phyloP scores from a whole-genome alignment of 768 basidiomycete genomes.

The Chiua virens region DNA sequence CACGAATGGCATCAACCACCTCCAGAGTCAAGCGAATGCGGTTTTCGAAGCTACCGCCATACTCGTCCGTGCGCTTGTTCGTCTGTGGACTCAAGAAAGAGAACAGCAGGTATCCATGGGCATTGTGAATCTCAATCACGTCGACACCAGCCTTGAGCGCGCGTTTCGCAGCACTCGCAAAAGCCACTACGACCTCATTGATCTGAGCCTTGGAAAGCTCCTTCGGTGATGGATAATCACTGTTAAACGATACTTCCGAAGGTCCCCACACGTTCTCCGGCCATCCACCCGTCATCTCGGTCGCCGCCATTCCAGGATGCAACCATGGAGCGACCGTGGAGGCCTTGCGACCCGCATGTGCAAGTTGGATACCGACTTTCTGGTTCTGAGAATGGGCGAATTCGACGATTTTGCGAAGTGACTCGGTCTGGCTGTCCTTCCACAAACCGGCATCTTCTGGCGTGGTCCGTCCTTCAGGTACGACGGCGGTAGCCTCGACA shows the following conservation, averaged over 20 bases:
- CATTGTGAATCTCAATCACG: no score
- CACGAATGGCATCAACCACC: constrained; percentile 62
- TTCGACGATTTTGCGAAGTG: constrained; percentile 53
- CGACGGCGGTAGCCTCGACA: constrained; percentile 65
- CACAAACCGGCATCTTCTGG: constrained; percentile 67
- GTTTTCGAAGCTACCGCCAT: constrained; percentile 73
- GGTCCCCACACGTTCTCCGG: constrained; percentile 58
- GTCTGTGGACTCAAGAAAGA: constrained; percentile 58
- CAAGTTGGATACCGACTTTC: constrained; percentile 73
- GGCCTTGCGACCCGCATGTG: constrained; percentile 77
- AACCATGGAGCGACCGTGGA: constrained; percentile 66
- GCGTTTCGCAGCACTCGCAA: constrained; percentile 48
- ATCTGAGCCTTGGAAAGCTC: constrained; percentile 60
- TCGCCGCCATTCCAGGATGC: constrained; percentile 32
- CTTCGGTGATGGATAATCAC: constrained; percentile 50
- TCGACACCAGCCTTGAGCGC: constrained; percentile 61
- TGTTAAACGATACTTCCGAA: constrained; percentile 46
- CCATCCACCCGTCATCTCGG: constrained; percentile 47
- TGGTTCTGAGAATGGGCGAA: constrained; percentile 73
- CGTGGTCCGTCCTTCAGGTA: constrained; percentile 59
- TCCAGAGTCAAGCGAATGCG: constrained; percentile 63
- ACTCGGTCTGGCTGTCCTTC: constrained; percentile 54
- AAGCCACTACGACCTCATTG: constrained; percentile 54
- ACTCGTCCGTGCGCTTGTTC: constrained; percentile 67
- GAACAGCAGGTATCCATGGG: constrained; percentile 61